Evolutionary conservation across 306 rosid species (phyloP).

Genomic region (Cicer yamashitae): DNA sequence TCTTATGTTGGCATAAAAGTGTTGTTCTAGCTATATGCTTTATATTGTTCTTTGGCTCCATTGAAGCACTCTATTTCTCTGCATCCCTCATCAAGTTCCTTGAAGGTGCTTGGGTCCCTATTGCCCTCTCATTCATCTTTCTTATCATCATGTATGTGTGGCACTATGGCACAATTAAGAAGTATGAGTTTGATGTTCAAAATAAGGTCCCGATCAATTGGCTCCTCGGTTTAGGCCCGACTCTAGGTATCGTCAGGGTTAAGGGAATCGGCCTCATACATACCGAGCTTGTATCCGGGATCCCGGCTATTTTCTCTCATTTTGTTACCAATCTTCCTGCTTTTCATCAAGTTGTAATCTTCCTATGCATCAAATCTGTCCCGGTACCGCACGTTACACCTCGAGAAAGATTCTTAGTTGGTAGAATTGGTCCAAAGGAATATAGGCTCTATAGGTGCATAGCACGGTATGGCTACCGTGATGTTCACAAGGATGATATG

Average conservation of each 20-base stretch:
- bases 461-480: conserved; percentile 93
- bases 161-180: conserved; percentile 95
- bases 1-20: conserved; percentile 88
- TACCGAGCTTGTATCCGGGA: conserved; percentile 92
- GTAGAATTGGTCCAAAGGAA: conserved; percentile 96
- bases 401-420: conserved; percentile 89
- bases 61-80: conserved; percentile 97
- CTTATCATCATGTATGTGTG: conserved; percentile 83
- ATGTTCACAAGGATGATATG: conserved; percentile 79
- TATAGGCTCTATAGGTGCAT: conserved; percentile 89
- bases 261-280: conserved; percentile 94
- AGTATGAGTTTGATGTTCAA: conserved; percentile 92
- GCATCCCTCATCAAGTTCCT: conserved; percentile 95
- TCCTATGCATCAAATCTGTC: conserved; percentile 95
- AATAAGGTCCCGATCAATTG: conserved; percentile 95
- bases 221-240: conserved; percentile 84
- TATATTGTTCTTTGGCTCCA: conserved; percentile 84
- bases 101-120: conserved; percentile 98
- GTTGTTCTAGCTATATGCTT: conserved; percentile 71
- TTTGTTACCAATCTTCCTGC: conserved; percentile 97
- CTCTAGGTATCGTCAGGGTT: conserved; percentile 87
- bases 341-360: conserved; percentile 93
- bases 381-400: conserved; percentile 96
- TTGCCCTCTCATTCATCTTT: conserved; percentile 90
- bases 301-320: conserved; percentile 96